phyloP scores from a whole-genome alignment of 2,329 filamentous ascomycete genomes.

The Nannizzia gypsea region DNA sequence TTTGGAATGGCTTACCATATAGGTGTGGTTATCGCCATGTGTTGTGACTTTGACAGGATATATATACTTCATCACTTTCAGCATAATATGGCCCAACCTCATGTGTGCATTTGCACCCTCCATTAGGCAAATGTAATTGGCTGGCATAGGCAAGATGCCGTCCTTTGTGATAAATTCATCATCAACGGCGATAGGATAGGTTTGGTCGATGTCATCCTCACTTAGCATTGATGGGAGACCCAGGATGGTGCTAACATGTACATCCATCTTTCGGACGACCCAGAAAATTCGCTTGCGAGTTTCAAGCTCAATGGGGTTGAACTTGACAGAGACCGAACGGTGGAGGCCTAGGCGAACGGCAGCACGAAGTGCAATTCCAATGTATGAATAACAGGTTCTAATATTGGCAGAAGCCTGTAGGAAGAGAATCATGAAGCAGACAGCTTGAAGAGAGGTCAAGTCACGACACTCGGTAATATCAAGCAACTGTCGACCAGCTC shows the following conservation, averaged over 20 bases:
- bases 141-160: constrained; percentile 43
- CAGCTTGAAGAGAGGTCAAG: constrained; percentile 59
- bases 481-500: constrained; percentile 53
- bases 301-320: constrained; percentile 61
- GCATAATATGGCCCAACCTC: constrained; percentile 44
- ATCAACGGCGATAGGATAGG: constrained; percentile 35
- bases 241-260: constrained; percentile 39
- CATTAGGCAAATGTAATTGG: constrained; percentile 45
- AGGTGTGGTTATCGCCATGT: constrained; percentile 41
- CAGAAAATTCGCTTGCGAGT: constrained; percentile 55
- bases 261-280: constrained; percentile 40
- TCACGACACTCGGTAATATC: constrained; percentile 56
- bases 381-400: constrained; percentile 67
- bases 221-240: constrained; percentile 40
- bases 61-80: constrained; percentile 52
- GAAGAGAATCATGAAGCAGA: constrained; percentile 71
- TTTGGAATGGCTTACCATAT: constrained; percentile 51
- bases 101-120: constrained; percentile 51
- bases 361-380: constrained; percentile 64
- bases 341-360: constrained; percentile 69
- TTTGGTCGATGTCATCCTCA: constrained; percentile 41
- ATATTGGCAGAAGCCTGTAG: constrained; percentile 68
- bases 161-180: constrained; percentile 37
- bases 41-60: constrained; percentile 48
- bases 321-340: constrained; percentile 55